These are phyloP conservation scores for Beauveria asiatica DNA, from an alignment of 2,329 filamentous ascomycete genomes.

Conservation along the genomic window DNA sequence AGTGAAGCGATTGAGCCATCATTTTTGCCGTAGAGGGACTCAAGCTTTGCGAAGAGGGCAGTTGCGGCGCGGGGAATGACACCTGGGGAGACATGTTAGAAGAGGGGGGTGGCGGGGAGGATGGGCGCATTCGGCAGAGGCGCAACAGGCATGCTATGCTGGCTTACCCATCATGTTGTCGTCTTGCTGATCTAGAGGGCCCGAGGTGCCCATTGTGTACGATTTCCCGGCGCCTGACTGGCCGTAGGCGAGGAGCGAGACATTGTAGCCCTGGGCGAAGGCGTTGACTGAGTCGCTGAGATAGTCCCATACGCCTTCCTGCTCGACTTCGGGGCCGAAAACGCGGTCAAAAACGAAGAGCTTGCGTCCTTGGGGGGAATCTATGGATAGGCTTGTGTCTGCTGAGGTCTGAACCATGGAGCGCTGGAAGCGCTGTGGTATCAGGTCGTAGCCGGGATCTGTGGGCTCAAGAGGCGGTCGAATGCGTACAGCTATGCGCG, in stretches of 20 bases:
- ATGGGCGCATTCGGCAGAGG: background rate
- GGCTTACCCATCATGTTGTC: slow-evolving; percentile 66
- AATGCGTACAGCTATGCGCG: slow-evolving; percentile 69
- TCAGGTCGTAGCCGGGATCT: slow-evolving; percentile 89
- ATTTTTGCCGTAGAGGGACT: slow-evolving; percentile 43
- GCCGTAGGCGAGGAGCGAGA: slow-evolving; percentile 91
- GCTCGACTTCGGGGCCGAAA: slow-evolving; percentile 72
- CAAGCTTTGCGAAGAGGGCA: slow-evolving; percentile 80
- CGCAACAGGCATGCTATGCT: background rate
- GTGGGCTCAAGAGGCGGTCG: slow-evolving; percentile 74
- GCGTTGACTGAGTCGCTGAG: slow-evolving; percentile 80
- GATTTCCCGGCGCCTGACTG: slow-evolving; percentile 97
- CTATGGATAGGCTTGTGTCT: slow-evolving; percentile 76
- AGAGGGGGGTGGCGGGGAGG: slow-evolving; percentile 11
- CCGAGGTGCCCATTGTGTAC: slow-evolving; percentile 96
- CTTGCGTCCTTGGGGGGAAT: slow-evolving; percentile 86
- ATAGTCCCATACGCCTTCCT: slow-evolving; percentile 93
- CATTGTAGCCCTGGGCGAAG: slow-evolving; percentile 96
- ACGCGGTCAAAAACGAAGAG: slow-evolving; percentile 96
- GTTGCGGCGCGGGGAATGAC: slow-evolving; percentile 90
- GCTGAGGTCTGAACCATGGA: slow-evolving; percentile 87
- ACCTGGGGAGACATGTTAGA: slow-evolving; percentile 41
- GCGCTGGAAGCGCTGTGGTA: slow-evolving; percentile 89
- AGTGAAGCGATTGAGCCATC: slow-evolving; percentile 18
- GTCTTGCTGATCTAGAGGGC: slow-evolving; percentile 67